Evolutionary conservation across 2,329 filamentous ascomycete genomes (phyloP), one percentile per base, ranked within the genome.

Genomic region (Cladophialophora carrionii): DNA sequence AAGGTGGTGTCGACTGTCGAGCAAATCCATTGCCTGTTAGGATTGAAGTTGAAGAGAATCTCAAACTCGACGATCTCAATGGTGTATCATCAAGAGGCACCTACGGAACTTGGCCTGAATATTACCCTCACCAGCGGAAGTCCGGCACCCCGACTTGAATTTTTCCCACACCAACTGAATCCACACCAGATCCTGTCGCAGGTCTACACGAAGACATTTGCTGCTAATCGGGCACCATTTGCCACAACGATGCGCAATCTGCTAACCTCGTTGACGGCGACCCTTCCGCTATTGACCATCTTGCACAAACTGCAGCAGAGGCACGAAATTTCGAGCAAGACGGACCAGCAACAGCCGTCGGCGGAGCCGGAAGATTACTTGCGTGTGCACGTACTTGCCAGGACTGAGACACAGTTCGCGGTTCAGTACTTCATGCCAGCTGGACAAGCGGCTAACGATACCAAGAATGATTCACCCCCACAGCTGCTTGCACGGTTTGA

Each of bases 241-340:
- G 60, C 64, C 12, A 57, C 24, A 14, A 66, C 61, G 43, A 54
- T 71, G 20, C 51, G 63, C 24, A 61, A 71, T 52, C 57, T 72
- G 26, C 51, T 69, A 12, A 66, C 65, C 29, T 67, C 64, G 0
- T 61, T 81, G 76, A 73, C 79, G 0, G 55, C 78, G 22, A 79
- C 78, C 2, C 78, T 80, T 32, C 78, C 78, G 0, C 76, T 81
- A 0, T 76, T 80, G 4, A 76, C 69, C 2, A 79, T 76, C 59
- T 78, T 81, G 4, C 65, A 67, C 31, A 61, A 63, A 9, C 64
- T 72, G 6, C 68, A 71, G 53, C 43, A 58, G 29, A 61, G 51
- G n/a, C 57, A 67, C 48, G 64, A 59, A 41, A 24, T 63, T 29
- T 22, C 56, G n/a, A 12, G 20, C 10, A 52, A 64, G 48, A 20